phyloP scores from a whole-genome alignment of 2,329 filamentous ascomycete genomes.

The Colletotrichum ledebouriae region DNA sequence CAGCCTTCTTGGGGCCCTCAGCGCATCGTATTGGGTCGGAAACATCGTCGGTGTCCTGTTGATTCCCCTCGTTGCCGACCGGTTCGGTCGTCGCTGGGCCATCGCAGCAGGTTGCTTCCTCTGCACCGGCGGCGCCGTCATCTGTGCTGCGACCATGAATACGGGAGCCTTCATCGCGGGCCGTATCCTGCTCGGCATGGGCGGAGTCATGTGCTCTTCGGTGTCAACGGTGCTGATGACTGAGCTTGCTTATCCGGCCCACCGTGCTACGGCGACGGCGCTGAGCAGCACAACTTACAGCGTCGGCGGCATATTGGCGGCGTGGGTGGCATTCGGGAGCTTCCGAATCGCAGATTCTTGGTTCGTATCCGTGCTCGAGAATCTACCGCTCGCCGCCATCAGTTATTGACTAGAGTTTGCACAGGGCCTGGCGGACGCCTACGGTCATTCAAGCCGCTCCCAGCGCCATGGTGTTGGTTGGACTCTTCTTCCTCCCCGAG shows the following conservation, averaged over 20 bases:
- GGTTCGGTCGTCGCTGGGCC: constrained; percentile 49
- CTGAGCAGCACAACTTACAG: constrained; percentile 54
- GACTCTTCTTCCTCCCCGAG: constrained; percentile 38
- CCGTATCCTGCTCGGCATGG: constrained; percentile 58
- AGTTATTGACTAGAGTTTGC: background rate
- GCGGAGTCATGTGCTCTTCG: constrained; percentile 59
- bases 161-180: constrained; percentile 59
- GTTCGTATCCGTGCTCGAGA: background rate
- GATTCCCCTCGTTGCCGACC: constrained; percentile 50
- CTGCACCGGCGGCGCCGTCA: constrained; percentile 52
- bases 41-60: constrained; percentile 59
- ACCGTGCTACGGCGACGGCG: constrained; percentile 48
- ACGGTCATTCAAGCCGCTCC: constrained; percentile 34
- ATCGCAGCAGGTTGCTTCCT: constrained; percentile 51
- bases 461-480: constrained; percentile 35
- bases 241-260: constrained; percentile 40
- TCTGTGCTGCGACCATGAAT: constrained; percentile 58
- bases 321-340: constrained; percentile 56
- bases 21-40: constrained; percentile 56
- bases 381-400: background rate
- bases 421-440: constrained; percentile 35
- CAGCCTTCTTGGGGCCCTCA: constrained; percentile 50
- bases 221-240: constrained; percentile 62
- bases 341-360: constrained; percentile 40
- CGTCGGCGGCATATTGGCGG: constrained; percentile 54